Conservation (phyloP, 176 grass and related monocot species). For the Thalia dealbata region DNA sequence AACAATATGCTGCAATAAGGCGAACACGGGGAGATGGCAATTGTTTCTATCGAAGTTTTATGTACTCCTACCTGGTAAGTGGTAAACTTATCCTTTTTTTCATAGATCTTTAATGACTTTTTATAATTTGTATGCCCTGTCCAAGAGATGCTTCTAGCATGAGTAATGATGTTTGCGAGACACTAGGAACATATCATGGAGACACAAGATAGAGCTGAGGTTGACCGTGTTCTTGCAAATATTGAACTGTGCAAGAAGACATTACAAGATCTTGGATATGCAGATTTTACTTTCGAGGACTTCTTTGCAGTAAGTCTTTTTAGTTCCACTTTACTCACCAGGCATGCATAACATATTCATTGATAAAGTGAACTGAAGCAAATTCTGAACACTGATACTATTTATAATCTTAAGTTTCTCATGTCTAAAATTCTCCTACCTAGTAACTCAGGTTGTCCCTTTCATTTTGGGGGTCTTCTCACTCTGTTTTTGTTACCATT, state of each 20-base stretch:
- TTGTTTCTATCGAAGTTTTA: constrained; percentile 98
- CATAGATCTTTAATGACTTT: neutral
- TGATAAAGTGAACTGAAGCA: neutral
- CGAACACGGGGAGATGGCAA: constrained; percentile 92
- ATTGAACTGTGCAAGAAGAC: constrained; percentile 69
- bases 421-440: neutral
- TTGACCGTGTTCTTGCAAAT: constrained; percentile 63
- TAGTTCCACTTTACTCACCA: neutral
- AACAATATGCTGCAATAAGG: constrained; percentile 91
- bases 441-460: neutral
- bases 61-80: constrained; percentile 98
- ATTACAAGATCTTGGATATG: constrained; percentile 66
- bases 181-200: constrained; percentile 86
- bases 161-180: constrained; percentile 1
- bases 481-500: neutral
- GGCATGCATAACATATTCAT: neutral
- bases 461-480: neutral
- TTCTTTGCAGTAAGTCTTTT: constrained; percentile 78
- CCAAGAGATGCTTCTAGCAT: neutral
- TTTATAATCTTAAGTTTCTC: neutral
- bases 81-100: constrained; percentile 27
- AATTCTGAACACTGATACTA: neutral
- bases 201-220: constrained; percentile 74
- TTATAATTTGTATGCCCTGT: neutral
- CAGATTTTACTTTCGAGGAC: constrained; percentile 93